Evolutionary conservation across 768 basidiomycete species (phyloP).

Genomic region (Holtermannia corniformis): DNA sequence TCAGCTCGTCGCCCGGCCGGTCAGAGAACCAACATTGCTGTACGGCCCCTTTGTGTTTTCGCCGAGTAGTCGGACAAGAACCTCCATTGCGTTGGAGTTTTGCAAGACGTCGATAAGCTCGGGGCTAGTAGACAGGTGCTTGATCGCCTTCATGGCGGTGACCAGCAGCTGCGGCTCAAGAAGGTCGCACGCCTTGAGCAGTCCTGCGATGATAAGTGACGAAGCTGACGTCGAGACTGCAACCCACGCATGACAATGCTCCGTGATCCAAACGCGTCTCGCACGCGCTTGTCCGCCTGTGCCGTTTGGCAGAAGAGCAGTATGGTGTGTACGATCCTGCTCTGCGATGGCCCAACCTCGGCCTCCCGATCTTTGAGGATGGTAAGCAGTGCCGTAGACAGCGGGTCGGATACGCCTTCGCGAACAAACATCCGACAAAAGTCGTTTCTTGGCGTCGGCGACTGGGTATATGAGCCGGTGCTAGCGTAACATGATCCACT

Average conservation of each 20-base stretch:
- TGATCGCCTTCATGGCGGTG: slow-evolving; percentile 83
- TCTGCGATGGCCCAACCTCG: slow-evolving; percentile 58
- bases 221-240: neutral
- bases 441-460: slow-evolving; percentile 93
- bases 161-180: slow-evolving; percentile 83
- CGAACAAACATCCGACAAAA: slow-evolving; percentile 97
- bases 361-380: slow-evolving; percentile 59
- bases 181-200: slow-evolving; percentile 75
- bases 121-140: slow-evolving; percentile 90
- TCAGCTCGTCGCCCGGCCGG: neutral
- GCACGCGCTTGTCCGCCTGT: slow-evolving; percentile 88
- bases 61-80: slow-evolving; percentile 73
- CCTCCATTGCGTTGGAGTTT: slow-evolving; percentile 89
- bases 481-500: neutral
- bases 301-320: slow-evolving; percentile 90
- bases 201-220: slow-evolving; percentile 47
- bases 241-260: slow-evolving; percentile 78
- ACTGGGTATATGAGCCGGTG: slow-evolving; percentile 46
- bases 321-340: slow-evolving; percentile 80
- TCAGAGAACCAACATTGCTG: slow-evolving; percentile 55
- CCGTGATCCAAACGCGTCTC: slow-evolving; percentile 81
- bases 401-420: slow-evolving; percentile 85
- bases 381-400: slow-evolving; percentile 78
- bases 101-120: slow-evolving; percentile 84
- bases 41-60: slow-evolving; percentile 69